A percentile compares a stretch with the other conserved stretches of the same genome.
Evolutionary conservation across 1,284 basidiomycete genomes (phyloP).

Genomic region (Pseudozyma flocculosa): DNA sequence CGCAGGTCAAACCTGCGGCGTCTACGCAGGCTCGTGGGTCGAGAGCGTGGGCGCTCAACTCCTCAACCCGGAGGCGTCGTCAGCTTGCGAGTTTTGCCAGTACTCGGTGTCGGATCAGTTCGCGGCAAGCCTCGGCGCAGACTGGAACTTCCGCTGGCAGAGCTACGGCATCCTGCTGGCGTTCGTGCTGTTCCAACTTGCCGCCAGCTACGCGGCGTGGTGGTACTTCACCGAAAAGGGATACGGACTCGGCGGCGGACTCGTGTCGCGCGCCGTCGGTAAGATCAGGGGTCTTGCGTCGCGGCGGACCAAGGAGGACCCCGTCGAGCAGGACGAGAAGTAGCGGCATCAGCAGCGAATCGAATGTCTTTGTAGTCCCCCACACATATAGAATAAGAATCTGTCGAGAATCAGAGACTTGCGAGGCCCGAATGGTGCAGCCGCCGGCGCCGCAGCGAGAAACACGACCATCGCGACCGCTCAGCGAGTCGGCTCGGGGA

Average conservation of each 20-base stretch:
- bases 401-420: too few species aligned
- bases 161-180: constrained; percentile 36
- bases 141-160: constrained; percentile 43
- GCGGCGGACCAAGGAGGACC: too few species aligned
- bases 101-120: constrained; percentile 38
- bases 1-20: constrained; percentile 29
- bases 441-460: too few species aligned
- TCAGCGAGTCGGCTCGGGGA: too few species aligned
- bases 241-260: constrained; percentile 24
- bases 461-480: too few species aligned
- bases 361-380: too few species aligned
- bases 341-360: too few species aligned
- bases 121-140: constrained; percentile 22
- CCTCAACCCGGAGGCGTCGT: constrained; percentile 18
- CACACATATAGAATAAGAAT: too few species aligned
- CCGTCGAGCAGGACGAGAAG: too few species aligned
- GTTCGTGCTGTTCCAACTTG: constrained; percentile 31
- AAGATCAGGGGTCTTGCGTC: too few species aligned
- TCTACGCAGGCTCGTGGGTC: constrained; percentile 43
- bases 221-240: constrained; percentile 41
- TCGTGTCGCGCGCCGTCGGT: constrained; percentile 6
- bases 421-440: too few species aligned
- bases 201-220: constrained; percentile 24
- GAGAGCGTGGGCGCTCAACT: constrained; percentile 27
- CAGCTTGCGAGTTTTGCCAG: constrained; percentile 38